Percentiles rank a stretch among this genome's conserved stretches.
These are phyloP conservation scores for Hirsutella minnesotensis DNA, from an alignment of 2,329 filamentous ascomycete genomes.

Conservation along the genomic window DNA sequence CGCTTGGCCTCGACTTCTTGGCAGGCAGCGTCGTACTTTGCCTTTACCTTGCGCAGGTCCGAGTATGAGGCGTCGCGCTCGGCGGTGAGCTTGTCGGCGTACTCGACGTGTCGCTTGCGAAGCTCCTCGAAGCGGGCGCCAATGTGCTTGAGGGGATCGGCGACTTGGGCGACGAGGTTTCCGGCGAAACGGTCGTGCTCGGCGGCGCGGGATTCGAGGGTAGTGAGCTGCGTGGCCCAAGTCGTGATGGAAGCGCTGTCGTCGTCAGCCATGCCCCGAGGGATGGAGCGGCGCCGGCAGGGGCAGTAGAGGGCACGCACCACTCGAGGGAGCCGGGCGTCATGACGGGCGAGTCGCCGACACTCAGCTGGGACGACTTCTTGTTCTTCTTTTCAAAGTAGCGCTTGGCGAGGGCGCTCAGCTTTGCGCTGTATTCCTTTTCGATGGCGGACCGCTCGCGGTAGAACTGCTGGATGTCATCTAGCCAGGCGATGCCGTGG, in stretches of 20 bases:
- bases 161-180: slow-evolving; percentile 68
- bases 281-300: too few species aligned
- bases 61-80: slow-evolving; percentile 76
- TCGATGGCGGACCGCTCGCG: slow-evolving; percentile 88
- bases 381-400: slow-evolving; percentile 95
- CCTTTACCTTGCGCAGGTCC: slow-evolving; percentile 82
- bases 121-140: slow-evolving; percentile 75
- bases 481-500: slow-evolving; percentile 85
- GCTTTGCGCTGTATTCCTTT: slow-evolving; percentile 89
- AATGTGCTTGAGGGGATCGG: slow-evolving; percentile 73
- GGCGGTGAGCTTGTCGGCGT: slow-evolving; percentile 76
- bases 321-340: slow-evolving; percentile 92
- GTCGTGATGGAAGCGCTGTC: slow-evolving; percentile 83
- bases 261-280: too few species aligned
- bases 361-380: slow-evolving; percentile 77
- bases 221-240: slow-evolving; percentile 88
- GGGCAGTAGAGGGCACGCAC: slow-evolving; percentile 24
- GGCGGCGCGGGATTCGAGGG: slow-evolving; percentile 73
- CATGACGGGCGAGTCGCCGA: slow-evolving; percentile 84
- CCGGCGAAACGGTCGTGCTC: slow-evolving; percentile 81
- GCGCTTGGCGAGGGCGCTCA: slow-evolving; percentile 80
- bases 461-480: slow-evolving; percentile 96
- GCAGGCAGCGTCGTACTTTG: slow-evolving; percentile 83
- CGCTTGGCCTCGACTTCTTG: slow-evolving; percentile 89
- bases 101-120: slow-evolving; percentile 82